Base-by-base conservation (phyloP, 345 rosid genomes). In the Euphorbia tirucalli region DNA sequence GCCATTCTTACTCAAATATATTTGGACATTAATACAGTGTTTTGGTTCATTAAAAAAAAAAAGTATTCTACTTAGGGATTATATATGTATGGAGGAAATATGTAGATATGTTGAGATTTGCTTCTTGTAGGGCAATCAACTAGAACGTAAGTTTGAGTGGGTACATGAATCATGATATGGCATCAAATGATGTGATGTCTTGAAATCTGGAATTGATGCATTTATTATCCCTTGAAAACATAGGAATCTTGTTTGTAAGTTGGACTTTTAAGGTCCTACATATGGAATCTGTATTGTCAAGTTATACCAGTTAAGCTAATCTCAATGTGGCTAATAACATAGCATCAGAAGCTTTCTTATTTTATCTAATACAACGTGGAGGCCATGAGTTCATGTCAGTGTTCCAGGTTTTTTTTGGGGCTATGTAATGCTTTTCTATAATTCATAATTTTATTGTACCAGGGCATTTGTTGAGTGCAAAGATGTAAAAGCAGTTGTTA, bases 401-500 rank as follows among this genome's bases (percentile, higher is more conserved):
- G 30, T 39, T 21, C 18, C 39, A 59, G 24, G 7, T 21, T 49
- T 56, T 52, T 50, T 16, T 37, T 50, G 25, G 18, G 22, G 22
- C 16, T 15, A 4, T 37, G 6, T 18, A 31, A 11, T n/a, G 25
- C 21, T 50, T 37, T 18, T 67, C 8, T 64, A 27, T 68, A 7
- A 24, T 66, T 77, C 24, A 64, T 78, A 50, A 79, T 57, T 64
- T 57, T 62, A 70, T 55, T 69, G 71, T 59, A 10, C 72, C 84
- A 93, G 96, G 93, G 84, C 90, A 68, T 85, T 94, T 72, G 24
- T 80, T 62, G 96, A 91, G 71, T 85, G 93, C 54, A 73, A 82
- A 68, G 87, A 87, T 67, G 83, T 90, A 43, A 90, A 87, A 83
- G 97, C 96, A 61, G 80, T 91, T 77, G 83, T 94, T 75, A 91